A percentile compares a stretch with the other conserved stretches of the same genome.
Conservation (phyloP, 495 filamentous ascomycete species). For the Penicillium pulvis region DNA sequence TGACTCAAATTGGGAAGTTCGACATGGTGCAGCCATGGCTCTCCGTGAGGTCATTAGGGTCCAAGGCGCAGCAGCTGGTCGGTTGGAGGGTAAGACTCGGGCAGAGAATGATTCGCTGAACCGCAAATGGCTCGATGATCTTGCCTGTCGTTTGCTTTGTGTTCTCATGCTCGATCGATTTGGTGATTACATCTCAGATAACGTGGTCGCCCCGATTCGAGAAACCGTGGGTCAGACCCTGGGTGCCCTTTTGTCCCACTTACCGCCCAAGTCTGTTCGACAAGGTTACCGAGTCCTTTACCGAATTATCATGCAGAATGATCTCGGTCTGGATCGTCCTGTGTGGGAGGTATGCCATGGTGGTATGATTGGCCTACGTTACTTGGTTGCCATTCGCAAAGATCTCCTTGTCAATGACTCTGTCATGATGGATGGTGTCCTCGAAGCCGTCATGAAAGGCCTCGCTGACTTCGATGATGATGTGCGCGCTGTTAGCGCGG, state of each 20-base stretch:
- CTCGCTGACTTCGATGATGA: constrained; percentile 90
- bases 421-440: constrained; percentile 88
- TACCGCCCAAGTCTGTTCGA: constrained; percentile 73
- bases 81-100: constrained; percentile 67
- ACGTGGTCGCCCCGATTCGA: constrained; percentile 90
- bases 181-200: constrained; percentile 96
- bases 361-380: constrained; percentile 94
- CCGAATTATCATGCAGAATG: constrained; percentile 88
- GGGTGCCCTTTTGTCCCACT: constrained; percentile 81
- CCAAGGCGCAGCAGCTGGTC: constrained; percentile 89
- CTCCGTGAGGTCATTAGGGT: constrained; percentile 89
- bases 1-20: constrained; percentile 91
- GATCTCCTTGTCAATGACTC: constrained; percentile 82
- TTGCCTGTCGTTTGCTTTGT: constrained; percentile 88
- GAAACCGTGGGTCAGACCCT: constrained; percentile 97
- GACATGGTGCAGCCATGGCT: constrained; percentile 97
- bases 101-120: constrained; percentile 78
- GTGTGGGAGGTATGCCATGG: constrained; percentile 96
- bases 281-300: constrained; percentile 79
- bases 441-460: constrained; percentile 91
- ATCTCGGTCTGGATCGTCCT: constrained; percentile 66
- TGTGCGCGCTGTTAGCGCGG: constrained; percentile 94
- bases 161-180: constrained; percentile 98
- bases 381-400: constrained; percentile 91
- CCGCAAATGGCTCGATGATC: constrained; percentile 83